Evolutionary conservation across 768 basidiomycete genomes (phyloP), one percentile per base, ranked within the genome.

Genomic region (Podaxis sp.): DNA sequence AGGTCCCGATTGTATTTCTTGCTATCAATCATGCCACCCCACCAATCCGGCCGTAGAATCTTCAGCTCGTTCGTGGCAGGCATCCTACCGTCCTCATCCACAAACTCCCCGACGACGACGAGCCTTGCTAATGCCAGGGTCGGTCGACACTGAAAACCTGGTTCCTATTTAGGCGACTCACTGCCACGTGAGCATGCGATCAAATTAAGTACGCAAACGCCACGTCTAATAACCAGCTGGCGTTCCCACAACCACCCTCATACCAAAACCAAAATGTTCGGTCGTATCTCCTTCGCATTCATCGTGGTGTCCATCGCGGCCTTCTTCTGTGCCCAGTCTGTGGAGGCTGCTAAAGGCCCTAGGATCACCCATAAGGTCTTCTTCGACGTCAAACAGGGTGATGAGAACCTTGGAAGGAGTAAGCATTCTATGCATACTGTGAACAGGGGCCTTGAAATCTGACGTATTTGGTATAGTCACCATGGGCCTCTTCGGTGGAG

Each of bases 371-470:
- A 91, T 84, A 94, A 90, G 77, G 89, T 97, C 67, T 97, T 87
- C 81, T 97, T 98, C 72, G 95, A 97, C 75, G 88, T 98, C 62
- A 88, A 90, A 69, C 96, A 97, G 76, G 96, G 96, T 29, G 94
- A 90, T 75, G 80, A 90, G 75, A 81, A 87, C 55, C 56, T 98
- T 49, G 96, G 96, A 58, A 84, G 96, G 65, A 80, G 94, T 93
- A 73, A 57, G 79, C 76, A 19, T 50, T 27, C 13, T 41, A 65
- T 64, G 57, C 46, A 52, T 36, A 27, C 17, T 60, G 19, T 65
- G 61, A 46, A 19, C 19, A 64, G n/a, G 17, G n/a, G 56, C 5
- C 55, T 29, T 55, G 52, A 54, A 50, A 49, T 55, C 38, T 66
- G 59, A 65, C 72, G 19, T 7, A 64, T 29, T 25, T 52, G 22